Evolutionary conservation across 306 rosid genomes (phyloP), one percentile per base, ranked within the genome.

Genomic region (Sindora glabra): DNA sequence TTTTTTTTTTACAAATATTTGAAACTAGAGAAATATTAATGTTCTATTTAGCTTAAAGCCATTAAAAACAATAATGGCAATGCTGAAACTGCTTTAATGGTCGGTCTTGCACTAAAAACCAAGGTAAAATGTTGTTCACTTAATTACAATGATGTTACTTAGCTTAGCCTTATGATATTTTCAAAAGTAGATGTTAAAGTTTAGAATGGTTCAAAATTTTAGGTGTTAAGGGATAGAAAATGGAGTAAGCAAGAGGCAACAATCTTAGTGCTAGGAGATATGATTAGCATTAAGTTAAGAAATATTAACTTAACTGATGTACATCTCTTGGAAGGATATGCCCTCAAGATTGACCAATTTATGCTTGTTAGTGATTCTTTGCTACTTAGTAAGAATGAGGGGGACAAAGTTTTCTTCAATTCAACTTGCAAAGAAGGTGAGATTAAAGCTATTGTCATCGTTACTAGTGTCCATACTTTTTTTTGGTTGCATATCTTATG

Each of bases 391-490:
- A 87, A 34, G 70, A 1, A 82, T 69, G 90, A 95, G 0, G 94
- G 97, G 1, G 78, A 77, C 19, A 90, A 68, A 61, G 89, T 90
- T 10, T 90, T 80, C 78, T 90, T 95, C 40, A 95, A 95, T 14
- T 90, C 97, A 6, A 90, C 95, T 5, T 90, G 97, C 79, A 90
- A 90, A 52, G 95, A 90, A 65, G 97, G 97, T 42, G 97, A 90
- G 77, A 72, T 90, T 13, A 94, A 90, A 69, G 97, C 97, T 26
- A 71, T 90, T 68, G 95, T 90, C 16, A 87, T 90, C 14, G 97
- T 95, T 61, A 90, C 97, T 2, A 95, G 97, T 33, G 94, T 90
- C 40, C 97, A 90, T 17, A 84, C 97, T 59, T 87, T 90, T 78
- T 90, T 90, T 29, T 95, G 74, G 97, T 95, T 17, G 97, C 97